Evolutionary conservation across 768 basidiomycete species (phyloP).

Genomic region (Mrakia blollopis): DNA sequence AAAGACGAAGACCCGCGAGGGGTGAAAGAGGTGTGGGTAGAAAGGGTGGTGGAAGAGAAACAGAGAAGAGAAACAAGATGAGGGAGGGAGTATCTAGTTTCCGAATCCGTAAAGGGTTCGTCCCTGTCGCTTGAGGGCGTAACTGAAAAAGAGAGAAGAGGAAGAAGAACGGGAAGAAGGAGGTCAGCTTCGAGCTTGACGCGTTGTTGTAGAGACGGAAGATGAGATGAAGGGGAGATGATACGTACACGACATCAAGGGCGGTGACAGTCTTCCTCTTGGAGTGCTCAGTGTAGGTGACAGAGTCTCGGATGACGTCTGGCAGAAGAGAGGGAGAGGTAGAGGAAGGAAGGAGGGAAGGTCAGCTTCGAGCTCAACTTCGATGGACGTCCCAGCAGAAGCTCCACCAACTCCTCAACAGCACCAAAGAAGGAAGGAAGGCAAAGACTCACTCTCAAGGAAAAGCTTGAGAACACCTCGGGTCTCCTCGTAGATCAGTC

Average conservation of each 20-base stretch:
- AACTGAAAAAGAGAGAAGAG: constrained; percentile 46
- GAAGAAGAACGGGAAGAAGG: background rate
- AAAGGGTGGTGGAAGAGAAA: constrained; percentile 1
- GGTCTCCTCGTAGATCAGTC: constrained; percentile 88
- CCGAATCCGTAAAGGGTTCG: constrained; percentile 83
- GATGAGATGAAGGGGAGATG: background rate
- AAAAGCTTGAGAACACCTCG: constrained; percentile 92
- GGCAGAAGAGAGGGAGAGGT: constrained; percentile 52
- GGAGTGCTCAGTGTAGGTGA: constrained; percentile 97
- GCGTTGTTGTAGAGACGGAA: background rate
- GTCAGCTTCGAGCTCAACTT: constrained; percentile 41
- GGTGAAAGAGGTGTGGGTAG: background rate
- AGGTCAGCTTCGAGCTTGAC: constrained; percentile 21
- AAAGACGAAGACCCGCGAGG: background rate
- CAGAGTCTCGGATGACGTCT: constrained; percentile 87
- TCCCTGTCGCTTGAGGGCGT: constrained; percentile 58
- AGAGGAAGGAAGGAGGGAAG: constrained; percentile 55
- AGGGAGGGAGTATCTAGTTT: background rate
- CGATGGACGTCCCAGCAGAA: background rate
- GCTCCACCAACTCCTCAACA: too few species aligned
- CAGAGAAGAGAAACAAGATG: background rate
- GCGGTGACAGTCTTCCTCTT: constrained; percentile 91
- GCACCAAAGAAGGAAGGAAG: background rate
- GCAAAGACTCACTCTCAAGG: constrained; percentile 57
- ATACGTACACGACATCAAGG: constrained; percentile 46